Evolutionary conservation across 371 early-diverging fungal genomes (phyloP).

Genomic region (Amoeboaphelidium occidentale): DNA sequence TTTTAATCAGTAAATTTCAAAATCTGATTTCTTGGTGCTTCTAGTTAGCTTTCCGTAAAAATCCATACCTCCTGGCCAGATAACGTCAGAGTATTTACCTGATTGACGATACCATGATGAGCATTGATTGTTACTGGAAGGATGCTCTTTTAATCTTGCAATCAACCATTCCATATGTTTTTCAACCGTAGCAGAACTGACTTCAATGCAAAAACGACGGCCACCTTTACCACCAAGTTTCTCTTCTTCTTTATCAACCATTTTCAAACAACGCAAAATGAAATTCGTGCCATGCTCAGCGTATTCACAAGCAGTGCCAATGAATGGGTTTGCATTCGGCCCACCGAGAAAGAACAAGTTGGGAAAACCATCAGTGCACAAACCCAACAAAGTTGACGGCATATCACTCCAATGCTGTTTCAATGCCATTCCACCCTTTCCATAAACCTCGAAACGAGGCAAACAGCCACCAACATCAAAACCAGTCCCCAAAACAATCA

Average conservation of each 20-base stretch:
- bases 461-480: neutral
- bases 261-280: neutral
- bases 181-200: neutral
- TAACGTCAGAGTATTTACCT: neutral
- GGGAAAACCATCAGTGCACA: neutral
- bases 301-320: neutral
- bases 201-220: neutral
- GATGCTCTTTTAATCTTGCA: neutral
- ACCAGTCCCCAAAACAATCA: neutral
- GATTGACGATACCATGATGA: neutral
- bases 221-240: neutral
- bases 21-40: neutral
- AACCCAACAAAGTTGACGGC: neutral
- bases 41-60: neutral
- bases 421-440: neutral
- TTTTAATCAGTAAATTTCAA: neutral
- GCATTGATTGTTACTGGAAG: neutral
- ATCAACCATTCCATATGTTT: neutral
- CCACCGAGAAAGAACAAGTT: neutral
- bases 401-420: neutral
- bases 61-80: neutral
- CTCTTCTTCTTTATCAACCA: neutral
- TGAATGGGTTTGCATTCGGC: neutral
- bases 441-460: neutral
- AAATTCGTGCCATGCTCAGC: neutral